phyloP scores from a whole-genome alignment of 805 yeast species.

The Candida patagonica region DNA sequence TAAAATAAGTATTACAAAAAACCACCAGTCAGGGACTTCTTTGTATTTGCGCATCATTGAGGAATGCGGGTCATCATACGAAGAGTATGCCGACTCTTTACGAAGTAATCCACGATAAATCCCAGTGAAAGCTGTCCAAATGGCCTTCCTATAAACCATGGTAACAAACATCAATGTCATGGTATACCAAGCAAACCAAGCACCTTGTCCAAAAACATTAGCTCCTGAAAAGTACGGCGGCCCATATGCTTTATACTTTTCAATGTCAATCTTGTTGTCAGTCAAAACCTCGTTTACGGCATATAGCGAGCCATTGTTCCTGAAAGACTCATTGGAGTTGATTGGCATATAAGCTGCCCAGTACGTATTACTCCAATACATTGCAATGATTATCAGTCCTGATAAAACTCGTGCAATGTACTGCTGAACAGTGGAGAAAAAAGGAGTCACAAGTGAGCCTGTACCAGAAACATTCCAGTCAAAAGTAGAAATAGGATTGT shows the following conservation, averaged over 20 bases:
- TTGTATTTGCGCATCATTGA: conserved; percentile 42
- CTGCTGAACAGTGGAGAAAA: conserved; percentile 5
- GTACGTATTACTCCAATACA: conserved; percentile 39
- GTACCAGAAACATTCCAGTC: conserved; percentile 32
- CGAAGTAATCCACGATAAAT: conserved; percentile 4
- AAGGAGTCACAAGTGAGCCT: conserved; percentile 7
- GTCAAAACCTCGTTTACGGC: conserved; percentile 37
- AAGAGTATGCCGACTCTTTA: conserved; percentile 18
- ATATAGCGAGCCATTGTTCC: conserved; percentile 38
- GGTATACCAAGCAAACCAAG: conserved; percentile 43
- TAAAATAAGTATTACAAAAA: conserved; percentile 36
- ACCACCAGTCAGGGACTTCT: conserved; percentile 76
- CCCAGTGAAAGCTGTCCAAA: conserved; percentile 9
- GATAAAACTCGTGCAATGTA: conserved; percentile 8
- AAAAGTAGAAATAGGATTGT: conserved; percentile 39
- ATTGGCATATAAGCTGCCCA: conserved; percentile 46
- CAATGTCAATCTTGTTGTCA: conserved; percentile 33
- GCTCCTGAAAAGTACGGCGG: conserved; percentile 53
- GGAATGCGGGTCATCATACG: conserved; percentile 18
- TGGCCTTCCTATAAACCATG: conserved; percentile 34
- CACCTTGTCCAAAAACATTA: conserved; percentile 42
- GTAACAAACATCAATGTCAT: conserved; percentile 41
- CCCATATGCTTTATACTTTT: conserved; percentile 38
- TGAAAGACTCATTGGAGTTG: conserved; percentile 32
- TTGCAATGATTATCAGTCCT: conserved; percentile 13